A percentile compares a stretch with the other conserved stretches of the same genome.
Conservation (phyloP, 208 protist species). For the Acanthamoeba culbertsoni region DNA sequence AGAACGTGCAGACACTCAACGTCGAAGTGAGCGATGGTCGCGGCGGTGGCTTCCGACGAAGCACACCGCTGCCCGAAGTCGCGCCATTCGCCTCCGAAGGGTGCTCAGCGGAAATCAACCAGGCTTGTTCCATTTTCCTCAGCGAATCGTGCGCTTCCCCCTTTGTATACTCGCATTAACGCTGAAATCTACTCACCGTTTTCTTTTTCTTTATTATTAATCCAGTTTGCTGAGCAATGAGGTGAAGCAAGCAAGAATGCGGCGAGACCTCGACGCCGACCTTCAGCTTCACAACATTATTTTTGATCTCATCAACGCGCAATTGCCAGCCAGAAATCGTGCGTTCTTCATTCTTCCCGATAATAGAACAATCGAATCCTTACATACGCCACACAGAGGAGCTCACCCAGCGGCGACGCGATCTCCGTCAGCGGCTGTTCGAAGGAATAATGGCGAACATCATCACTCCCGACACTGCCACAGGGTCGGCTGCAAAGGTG, state of each 20-base stretch:
- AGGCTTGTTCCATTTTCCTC: slow-evolving; percentile 15
- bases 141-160: neutral
- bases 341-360: neutral
- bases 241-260: neutral
- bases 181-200: neutral
- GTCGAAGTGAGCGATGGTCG: neutral
- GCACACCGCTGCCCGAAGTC: neutral
- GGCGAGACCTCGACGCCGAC: neutral
- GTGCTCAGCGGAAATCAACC: neutral
- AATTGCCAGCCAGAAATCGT: neutral
- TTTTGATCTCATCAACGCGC: slow-evolving; percentile 9
- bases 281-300: slow-evolving; percentile 2
- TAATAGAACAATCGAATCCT: neutral
- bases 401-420: neutral
- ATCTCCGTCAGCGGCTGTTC: neutral
- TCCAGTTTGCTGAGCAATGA: neutral
- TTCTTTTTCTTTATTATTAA: neutral
- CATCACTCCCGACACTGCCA: neutral
- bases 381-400: neutral
- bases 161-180: neutral
- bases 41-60: neutral
- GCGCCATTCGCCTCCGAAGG: neutral
- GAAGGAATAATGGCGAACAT: neutral
- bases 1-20: neutral
- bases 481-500: neutral